These are phyloP conservation scores for Grigorovia transvaalensis DNA, from an alignment of 805 yeast genomes.

Conservation along the genomic window DNA sequence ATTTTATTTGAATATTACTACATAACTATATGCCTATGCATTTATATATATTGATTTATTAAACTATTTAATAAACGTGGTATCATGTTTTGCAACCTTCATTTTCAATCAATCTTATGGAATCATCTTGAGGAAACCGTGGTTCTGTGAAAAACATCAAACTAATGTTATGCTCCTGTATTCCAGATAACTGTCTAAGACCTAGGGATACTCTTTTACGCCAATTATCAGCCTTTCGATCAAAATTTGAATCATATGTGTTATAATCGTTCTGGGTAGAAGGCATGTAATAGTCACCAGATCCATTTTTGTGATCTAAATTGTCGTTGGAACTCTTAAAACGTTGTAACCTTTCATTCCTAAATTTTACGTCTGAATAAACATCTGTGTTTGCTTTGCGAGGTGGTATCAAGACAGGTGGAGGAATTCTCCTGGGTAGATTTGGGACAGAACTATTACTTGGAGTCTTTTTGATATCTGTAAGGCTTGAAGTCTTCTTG, in stretches of 20 bases:
- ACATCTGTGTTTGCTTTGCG: background rate
- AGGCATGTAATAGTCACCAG: constrained; percentile 13
- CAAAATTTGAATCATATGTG: constrained; percentile 25
- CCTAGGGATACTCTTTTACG: constrained; percentile 39
- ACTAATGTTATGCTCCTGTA: constrained; percentile 12
- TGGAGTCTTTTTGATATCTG: background rate
- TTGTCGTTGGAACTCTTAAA: constrained; percentile 7
- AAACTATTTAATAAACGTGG: too few relatives aligned
- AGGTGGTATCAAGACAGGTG: constrained; percentile 21
- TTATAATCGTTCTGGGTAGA: constrained; percentile 24
- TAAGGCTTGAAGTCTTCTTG: background rate
- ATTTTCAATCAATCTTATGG: background rate
- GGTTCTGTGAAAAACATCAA: constrained; percentile 27
- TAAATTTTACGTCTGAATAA: background rate
- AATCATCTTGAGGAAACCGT: constrained; percentile 14
- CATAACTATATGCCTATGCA: too few relatives aligned
- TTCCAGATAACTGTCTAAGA: constrained; percentile 14
- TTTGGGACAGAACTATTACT: background rate
- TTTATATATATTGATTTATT: too few relatives aligned
- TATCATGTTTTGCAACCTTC: background rate
- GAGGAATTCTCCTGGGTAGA: constrained; percentile 15
- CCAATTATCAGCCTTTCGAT: constrained; percentile 49
- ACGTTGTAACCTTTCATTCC: background rate
- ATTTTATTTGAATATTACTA: too few relatives aligned
- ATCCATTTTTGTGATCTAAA: constrained; percentile 6